These are phyloP conservation scores for Diaporthe sp. DNA, from an alignment of 2,329 filamentous ascomycete species.

Conservation along the genomic window DNA sequence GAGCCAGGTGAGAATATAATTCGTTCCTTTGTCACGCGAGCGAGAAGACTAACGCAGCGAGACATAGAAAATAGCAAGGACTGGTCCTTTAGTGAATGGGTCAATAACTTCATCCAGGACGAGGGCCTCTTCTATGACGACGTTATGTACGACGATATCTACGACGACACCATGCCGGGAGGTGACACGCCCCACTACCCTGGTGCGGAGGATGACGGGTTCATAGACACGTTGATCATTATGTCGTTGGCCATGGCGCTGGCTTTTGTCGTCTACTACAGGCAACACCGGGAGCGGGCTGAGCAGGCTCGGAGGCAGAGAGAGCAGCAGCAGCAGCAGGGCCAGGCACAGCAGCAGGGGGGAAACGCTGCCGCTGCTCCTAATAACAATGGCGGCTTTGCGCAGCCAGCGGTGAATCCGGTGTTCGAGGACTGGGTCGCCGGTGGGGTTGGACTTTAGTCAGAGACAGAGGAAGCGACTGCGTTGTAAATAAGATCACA, in stretches of 20 bases:
- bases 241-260: slow-evolving; percentile 82
- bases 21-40: background rate
- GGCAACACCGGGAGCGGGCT: slow-evolving; percentile 77
- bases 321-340: slow-evolving; percentile 43
- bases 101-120: slow-evolving; percentile 85
- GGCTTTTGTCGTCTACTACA: slow-evolving; percentile 84
- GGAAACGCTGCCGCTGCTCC: slow-evolving; percentile 35
- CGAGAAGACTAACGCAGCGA: slow-evolving; percentile 47
- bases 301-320: slow-evolving; percentile 50
- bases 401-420: slow-evolving; percentile 74
- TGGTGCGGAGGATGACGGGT: slow-evolving; percentile 78
- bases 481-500: slow-evolving; percentile 25
- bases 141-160: slow-evolving; percentile 67
- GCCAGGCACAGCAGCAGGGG: slow-evolving; percentile 36
- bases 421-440: slow-evolving; percentile 75
- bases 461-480: slow-evolving; percentile 47
- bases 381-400: slow-evolving; percentile 48
- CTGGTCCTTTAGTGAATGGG: slow-evolving; percentile 88
- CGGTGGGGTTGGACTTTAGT: slow-evolving; percentile 74
- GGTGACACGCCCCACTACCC: slow-evolving; percentile 69
- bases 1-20: slow-evolving; percentile 78
- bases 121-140: slow-evolving; percentile 76
- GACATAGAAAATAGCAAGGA: slow-evolving; percentile 75
- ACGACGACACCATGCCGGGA: slow-evolving; percentile 69
- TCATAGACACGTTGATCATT: slow-evolving; percentile 89